Base-by-base conservation (phyloP, 495 filamentous ascomycete genomes). In the Talaromyces liani region DNA sequence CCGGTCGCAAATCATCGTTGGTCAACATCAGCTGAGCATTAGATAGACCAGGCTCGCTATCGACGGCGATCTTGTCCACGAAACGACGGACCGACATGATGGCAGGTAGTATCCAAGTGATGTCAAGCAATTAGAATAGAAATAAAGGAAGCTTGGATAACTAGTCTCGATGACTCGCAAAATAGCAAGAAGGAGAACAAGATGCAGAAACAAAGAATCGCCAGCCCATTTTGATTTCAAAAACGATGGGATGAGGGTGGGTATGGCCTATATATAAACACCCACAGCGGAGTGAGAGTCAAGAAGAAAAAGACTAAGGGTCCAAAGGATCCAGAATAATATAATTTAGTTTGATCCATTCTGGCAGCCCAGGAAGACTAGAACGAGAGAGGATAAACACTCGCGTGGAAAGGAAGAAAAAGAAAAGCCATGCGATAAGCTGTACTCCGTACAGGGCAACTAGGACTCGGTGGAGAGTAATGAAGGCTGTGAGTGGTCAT, bases 21-120 rank as follows among this genome's bases (percentile, higher is more conserved):
- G 86, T 89, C 73, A 97, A 82, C 91, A 97, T 93, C 70, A 96
- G 77, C 79, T 97, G 90, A 31, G 89, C 82, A 67, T 85, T 91
- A 49, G 86, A 90, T 69, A 97, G 80, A 29, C 91, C 92, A 4
- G 88, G 85, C 77, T 95, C 92, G 65, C 80, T 73, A 47, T 86
- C 77, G 61, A 93, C 90, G 27, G 88, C 87, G 39, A 91, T 67
- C 77, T 87, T 91, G 56, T 74, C 64, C 45, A 78, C 34, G 39
- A 34, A 51, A 16, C 56, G 39, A 8, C 6, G n/a, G 60, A 53
- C 45, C 16, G 60, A 47, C 60, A 62, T 62, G 45, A n/a, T 47
- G 59, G 41, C 24, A 6, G n/a, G 22, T 18, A 27, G 41, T 27
- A 61, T 49, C 5, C 24, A 49, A 47, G 27, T 8, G 31, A 20